Conservation (phyloP, 352 stramenopile genomes). For the Poterioochromonas sp. region DNA sequence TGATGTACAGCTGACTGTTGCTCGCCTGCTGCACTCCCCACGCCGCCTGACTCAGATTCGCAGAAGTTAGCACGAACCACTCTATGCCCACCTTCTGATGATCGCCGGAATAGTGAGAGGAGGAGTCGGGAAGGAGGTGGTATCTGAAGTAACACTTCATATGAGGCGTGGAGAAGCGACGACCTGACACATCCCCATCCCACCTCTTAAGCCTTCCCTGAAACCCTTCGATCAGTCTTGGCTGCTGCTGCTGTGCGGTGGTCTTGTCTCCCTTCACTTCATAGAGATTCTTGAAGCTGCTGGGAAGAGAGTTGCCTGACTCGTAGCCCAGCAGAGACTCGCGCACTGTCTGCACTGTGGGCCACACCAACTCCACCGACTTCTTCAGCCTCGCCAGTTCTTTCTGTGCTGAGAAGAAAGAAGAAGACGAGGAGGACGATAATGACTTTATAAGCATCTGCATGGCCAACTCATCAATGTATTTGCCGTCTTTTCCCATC, state of each 20-base stretch:
- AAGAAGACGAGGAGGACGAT: background rate
- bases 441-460: background rate
- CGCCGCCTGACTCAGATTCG: background rate
- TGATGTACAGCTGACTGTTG: background rate
- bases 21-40: background rate
- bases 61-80: background rate
- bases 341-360: background rate
- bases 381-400: too few relatives aligned
- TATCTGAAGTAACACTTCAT: constrained; percentile 18
- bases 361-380: constrained; percentile 18
- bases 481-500: background rate
- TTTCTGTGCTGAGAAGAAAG: background rate
- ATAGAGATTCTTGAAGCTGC: background rate
- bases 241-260: background rate
- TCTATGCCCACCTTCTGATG: background rate
- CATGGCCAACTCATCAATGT: background rate
- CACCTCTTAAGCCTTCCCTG: background rate
- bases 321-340: background rate
- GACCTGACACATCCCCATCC: background rate
- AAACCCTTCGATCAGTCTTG: background rate
- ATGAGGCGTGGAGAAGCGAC: background rate
- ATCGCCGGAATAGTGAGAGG: too few relatives aligned
- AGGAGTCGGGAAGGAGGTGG: background rate
- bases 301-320: background rate
- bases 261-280: too few relatives aligned